Conservation (phyloP, 2,329 filamentous ascomycete species). For the Curvularia sp. region DNA sequence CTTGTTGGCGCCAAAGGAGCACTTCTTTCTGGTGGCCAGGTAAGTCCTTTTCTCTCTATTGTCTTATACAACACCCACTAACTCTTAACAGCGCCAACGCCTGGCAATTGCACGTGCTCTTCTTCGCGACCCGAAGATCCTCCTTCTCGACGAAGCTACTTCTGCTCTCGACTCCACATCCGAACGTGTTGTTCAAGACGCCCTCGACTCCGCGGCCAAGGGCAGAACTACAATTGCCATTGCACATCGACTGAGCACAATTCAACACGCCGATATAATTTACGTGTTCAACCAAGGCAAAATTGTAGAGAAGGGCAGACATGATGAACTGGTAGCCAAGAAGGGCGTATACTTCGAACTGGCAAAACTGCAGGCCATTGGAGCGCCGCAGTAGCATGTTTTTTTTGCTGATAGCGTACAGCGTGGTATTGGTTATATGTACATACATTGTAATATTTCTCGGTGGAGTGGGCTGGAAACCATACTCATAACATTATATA, state of each 20-base stretch:
- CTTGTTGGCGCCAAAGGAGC: constrained; percentile 84
- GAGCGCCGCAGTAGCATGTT: constrained; percentile 37
- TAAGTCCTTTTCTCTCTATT: background rate
- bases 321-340: constrained; percentile 62
- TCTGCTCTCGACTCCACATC: constrained; percentile 48
- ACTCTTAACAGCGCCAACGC: constrained; percentile 76
- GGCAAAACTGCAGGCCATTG: constrained; percentile 46
- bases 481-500: background rate
- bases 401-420: background rate
- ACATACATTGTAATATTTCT: constrained; percentile 11
- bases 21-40: constrained; percentile 67
- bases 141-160: constrained; percentile 57
- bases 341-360: constrained; percentile 52
- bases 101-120: constrained; percentile 92
- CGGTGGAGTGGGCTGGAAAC: constrained; percentile 6
- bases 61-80: background rate
- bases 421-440: background rate
- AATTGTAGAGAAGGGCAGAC: constrained; percentile 84
- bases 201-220: constrained; percentile 80
- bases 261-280: constrained; percentile 92
- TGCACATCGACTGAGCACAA: constrained; percentile 88
- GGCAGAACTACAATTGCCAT: constrained; percentile 94
- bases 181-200: constrained; percentile 81
- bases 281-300: constrained; percentile 94
- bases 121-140: constrained; percentile 87